These are phyloP conservation scores for Colletotrichum chlorophyti DNA, from an alignment of 2,329 filamentous ascomycete species.

Conservation along the genomic window DNA sequence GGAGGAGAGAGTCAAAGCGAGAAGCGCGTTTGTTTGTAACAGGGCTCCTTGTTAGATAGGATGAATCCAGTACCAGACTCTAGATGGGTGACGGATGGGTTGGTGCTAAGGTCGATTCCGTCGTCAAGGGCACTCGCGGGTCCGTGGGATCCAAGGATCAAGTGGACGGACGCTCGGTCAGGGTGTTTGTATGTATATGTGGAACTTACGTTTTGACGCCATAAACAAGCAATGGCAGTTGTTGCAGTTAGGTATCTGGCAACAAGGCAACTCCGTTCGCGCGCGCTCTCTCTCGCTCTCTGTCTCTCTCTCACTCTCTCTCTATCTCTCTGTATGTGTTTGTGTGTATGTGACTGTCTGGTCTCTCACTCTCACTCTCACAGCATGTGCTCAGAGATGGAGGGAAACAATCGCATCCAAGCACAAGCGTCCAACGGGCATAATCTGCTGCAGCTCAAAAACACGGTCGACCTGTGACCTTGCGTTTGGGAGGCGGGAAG, in stretches of 20 bases:
- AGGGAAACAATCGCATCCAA: no score
- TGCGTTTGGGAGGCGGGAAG: background rate
- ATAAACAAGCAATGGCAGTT: slow-evolving; percentile 28
- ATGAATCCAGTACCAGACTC: slow-evolving; percentile 5
- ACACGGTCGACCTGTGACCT: background rate
- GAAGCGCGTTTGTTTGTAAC: slow-evolving; percentile 23
- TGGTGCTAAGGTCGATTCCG: slow-evolving; percentile 2
- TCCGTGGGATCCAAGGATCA: slow-evolving; percentile 18
- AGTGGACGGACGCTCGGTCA: slow-evolving; percentile 11
- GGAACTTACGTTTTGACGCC: slow-evolving; percentile 32
- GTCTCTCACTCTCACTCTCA: no score
- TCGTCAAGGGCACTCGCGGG: slow-evolving; percentile 9
- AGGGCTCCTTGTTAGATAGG: slow-evolving; percentile 1
- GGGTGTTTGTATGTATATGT: slow-evolving; percentile 3
- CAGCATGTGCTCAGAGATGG: no score
- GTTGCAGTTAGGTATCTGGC: slow-evolving; percentile 4
- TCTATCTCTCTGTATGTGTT: no score
- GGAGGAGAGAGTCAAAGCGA: slow-evolving; percentile 4
- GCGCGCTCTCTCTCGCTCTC: no score
- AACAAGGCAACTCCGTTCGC: slow-evolving; percentile 13
- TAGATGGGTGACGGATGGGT: slow-evolving; percentile 1
- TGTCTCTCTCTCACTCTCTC: no score
- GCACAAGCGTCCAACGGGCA: slow-evolving; percentile 28
- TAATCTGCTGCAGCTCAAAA: slow-evolving; percentile 15
- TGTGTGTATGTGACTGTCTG: no score